Percentiles rank a stretch among this genome's conserved stretches.
Evolutionary conservation across 108 stramenopile species (phyloP).

Genomic region (Bacterosira constricta): DNA sequence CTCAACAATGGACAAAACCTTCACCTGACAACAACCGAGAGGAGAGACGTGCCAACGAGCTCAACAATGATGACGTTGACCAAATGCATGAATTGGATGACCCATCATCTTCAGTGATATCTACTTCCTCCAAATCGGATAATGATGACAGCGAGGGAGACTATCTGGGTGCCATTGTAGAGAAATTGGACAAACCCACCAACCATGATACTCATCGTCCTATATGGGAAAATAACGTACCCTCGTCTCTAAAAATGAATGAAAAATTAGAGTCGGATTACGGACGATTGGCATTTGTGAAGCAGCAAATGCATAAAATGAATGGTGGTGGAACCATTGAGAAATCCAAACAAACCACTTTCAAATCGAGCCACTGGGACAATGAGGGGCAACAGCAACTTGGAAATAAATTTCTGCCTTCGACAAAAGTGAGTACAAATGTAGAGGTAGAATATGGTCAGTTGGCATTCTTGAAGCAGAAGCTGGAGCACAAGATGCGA

Average conservation of each 20-base stretch:
- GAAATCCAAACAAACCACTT: neutral
- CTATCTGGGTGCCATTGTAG: neutral
- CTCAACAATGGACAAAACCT: neutral
- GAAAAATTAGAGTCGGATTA: slow-evolving; percentile 1
- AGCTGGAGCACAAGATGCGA: slow-evolving; percentile 29
- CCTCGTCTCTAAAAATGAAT: slow-evolving; percentile 1
- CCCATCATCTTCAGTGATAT: slow-evolving; percentile 20
- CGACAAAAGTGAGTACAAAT: neutral
- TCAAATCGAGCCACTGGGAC: neutral
- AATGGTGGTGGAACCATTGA: neutral
- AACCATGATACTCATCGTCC: neutral
- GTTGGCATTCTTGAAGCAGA: slow-evolving; percentile 33
- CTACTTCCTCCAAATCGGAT: slow-evolving; percentile 6
- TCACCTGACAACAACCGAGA: neutral
- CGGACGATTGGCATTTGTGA: neutral
- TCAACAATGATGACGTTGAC: neutral
- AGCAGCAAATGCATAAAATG: neutral
- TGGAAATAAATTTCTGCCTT: neutral
- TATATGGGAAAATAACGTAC: neutral
- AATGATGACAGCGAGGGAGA: neutral
- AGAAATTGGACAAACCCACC: neutral
- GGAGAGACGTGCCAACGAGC: neutral
- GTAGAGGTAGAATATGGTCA: slow-evolving; percentile 24
- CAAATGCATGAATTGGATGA: neutral
- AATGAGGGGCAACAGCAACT: neutral